Base-by-base conservation (phyloP, 441 rosid genomes). In the Kokia cookei region DNA sequence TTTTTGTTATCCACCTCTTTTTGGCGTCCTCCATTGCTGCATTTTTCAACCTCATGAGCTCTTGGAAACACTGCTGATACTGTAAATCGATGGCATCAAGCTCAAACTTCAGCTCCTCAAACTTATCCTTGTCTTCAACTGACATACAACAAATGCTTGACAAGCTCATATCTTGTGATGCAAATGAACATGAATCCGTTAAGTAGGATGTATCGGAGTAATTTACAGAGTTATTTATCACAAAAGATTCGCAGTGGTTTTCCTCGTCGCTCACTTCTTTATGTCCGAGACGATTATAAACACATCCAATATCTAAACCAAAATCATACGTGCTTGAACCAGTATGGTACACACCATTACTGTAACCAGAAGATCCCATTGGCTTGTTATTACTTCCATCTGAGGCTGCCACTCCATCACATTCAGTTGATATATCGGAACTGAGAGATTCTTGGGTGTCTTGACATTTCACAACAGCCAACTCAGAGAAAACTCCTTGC, bases 31-130 rank as follows among this genome's bases (percentile, higher is more conserved):
- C 87, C 43, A 86, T 79, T 9, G 89, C 92, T 72, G 85, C 93
- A 63, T 89, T 94, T 70, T 84, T 85, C 86, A 76, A 64, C 86
- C 79, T 86, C 79, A 61, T 24, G 24, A 91, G 95, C 76, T 86
- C 88, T 43, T 82, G 83, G 22, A 87, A 71, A 71, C 85, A 82
- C 26, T 84, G 84, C 32, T 79, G 78, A 71, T 83, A 90, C 69
- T 83, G 89, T 15, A 83, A 35, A 55, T 86, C 84, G 19, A 88
- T 84, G 0, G 85, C 79, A 9, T 83, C 73, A 4, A 89, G 82
- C 81, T 80, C 93, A 70, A 70, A 74, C 81, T 88, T 80, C 27
- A 88, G 84, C 32, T 80, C 90, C 19, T 80, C 82, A 13, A 27
- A 32, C 60, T 61, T 69, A 27, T 84, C 86, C 62, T 75, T 77